Conservation (phyloP, 169 alveolate species). For the Hepatocystis sp. region DNA sequence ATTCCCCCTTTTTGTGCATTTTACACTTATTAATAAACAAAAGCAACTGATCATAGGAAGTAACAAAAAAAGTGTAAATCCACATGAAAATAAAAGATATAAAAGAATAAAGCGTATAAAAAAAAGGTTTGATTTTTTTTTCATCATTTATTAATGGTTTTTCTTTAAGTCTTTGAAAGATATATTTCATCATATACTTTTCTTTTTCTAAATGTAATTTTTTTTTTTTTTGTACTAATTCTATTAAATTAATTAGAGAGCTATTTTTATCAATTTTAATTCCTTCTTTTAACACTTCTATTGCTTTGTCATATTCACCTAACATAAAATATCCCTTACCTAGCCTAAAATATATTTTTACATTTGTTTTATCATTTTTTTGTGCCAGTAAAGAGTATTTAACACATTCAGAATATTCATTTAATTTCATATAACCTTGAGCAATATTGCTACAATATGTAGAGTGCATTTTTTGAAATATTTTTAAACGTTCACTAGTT, state of each 20-base stretch:
- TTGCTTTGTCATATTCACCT: slow-evolving; percentile 61
- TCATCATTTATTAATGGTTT: slow-evolving; percentile 43
- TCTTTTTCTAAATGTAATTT: slow-evolving; percentile 50
- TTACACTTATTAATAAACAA: background rate
- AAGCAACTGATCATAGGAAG: background rate
- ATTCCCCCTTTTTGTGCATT: slow-evolving; percentile 10
- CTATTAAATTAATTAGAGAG: slow-evolving; percentile 54
- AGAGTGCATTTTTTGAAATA: slow-evolving; percentile 32
- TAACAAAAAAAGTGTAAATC: slow-evolving; percentile 13
- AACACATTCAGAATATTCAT: slow-evolving; percentile 68
- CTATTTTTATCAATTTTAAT: slow-evolving; percentile 41
- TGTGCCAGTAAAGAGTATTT: slow-evolving; percentile 60
- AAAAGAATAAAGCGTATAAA: slow-evolving; percentile 17
- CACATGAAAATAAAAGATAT: slow-evolving; percentile 11
- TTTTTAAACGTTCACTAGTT: slow-evolving; percentile 25
- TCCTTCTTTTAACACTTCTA: slow-evolving; percentile 68
- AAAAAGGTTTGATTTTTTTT: slow-evolving; percentile 1
- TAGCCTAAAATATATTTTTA: slow-evolving; percentile 45
- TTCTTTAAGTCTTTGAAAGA: slow-evolving; percentile 50
- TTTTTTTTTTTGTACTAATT: slow-evolving; percentile 46
- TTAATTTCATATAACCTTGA: slow-evolving; percentile 62
- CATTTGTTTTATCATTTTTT: slow-evolving; percentile 51
- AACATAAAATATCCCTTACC: slow-evolving; percentile 74
- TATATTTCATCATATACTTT: slow-evolving; percentile 66
- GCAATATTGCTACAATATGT: slow-evolving; percentile 73